These are phyloP conservation scores for Gypsophila paniculata DNA, from an alignment of 179 eudicot species.

Conservation along the genomic window DNA sequence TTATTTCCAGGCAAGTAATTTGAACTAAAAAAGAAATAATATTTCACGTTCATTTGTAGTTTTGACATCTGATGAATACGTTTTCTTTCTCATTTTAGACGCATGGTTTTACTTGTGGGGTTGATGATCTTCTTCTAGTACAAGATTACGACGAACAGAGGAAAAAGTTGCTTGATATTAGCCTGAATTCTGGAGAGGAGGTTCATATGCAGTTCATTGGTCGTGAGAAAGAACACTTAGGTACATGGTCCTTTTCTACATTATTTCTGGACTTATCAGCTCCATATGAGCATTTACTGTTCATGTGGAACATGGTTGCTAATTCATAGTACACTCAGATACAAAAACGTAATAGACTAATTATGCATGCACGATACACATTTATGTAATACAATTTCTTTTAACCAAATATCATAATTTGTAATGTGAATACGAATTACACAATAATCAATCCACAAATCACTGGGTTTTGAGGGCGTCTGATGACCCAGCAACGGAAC, in stretches of 20 bases:
- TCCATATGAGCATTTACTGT: background rate
- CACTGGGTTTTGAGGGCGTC: too few species aligned
- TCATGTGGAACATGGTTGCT: background rate
- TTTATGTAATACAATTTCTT: too few species aligned
- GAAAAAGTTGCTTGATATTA: conserved; percentile 58
- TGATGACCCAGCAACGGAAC: background rate
- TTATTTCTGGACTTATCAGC: background rate
- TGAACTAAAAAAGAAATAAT: conserved; percentile 5
- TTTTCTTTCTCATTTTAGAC: conserved; percentile 37
- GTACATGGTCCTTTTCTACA: conserved; percentile 33
- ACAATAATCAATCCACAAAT: too few species aligned
- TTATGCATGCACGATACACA: too few species aligned
- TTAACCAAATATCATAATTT: too few species aligned
- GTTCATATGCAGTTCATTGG: conserved; percentile 57
- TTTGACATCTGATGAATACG: background rate
- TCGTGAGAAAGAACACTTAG: conserved; percentile 40
- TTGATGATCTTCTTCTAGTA: conserved; percentile 78
- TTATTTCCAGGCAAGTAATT: conserved; percentile 60
- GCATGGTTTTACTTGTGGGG: conserved; percentile 97
- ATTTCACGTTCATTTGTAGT: background rate
- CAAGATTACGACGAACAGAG: conserved; percentile 53
- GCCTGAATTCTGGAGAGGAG: conserved; percentile 71
- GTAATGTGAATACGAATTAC: too few species aligned
- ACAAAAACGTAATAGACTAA: too few species aligned
- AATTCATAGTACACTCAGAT: too few species aligned